phyloP scores from a whole-genome alignment of 2,329 filamentous ascomycete species.

The Aureobasidium sp. region DNA sequence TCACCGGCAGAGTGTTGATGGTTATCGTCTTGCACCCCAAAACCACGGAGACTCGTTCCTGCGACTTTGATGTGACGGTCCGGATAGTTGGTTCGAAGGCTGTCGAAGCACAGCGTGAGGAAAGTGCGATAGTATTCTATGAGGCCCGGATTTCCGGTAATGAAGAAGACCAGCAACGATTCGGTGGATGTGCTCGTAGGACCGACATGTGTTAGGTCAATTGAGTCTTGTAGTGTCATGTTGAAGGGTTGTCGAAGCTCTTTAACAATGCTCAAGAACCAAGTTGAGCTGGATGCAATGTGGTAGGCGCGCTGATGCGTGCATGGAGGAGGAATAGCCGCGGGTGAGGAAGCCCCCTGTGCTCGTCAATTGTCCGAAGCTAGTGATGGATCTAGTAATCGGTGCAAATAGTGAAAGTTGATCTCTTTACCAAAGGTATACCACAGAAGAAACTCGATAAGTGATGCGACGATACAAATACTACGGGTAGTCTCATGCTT shows the following conservation, averaged over 20 bases:
- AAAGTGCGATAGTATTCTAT: conserved; percentile 68
- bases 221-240: conserved; percentile 10
- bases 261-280: background rate
- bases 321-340: background rate
- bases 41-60: conserved; percentile 32
- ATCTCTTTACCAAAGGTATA: background rate
- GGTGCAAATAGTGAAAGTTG: background rate
- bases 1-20: background rate
- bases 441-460: background rate
- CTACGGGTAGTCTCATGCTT: background rate
- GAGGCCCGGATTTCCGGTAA: conserved; percentile 71
- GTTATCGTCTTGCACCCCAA: conserved; percentile 28
- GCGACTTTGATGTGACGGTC: conserved; percentile 12
- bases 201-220: background rate
- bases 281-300: background rate
- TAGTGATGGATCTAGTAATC: conserved; percentile 6
- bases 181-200: conserved; percentile 21
- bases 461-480: background rate
- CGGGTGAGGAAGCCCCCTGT: background rate
- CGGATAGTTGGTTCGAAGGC: conserved; percentile 33
- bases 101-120: conserved; percentile 49
- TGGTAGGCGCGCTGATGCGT: background rate
- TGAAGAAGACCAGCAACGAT: conserved; percentile 56
- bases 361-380: conserved; percentile 1
- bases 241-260: background rate